phyloP scores from a whole-genome alignment of 2,329 filamentous ascomycete genomes.

The Acarospora socialis region DNA sequence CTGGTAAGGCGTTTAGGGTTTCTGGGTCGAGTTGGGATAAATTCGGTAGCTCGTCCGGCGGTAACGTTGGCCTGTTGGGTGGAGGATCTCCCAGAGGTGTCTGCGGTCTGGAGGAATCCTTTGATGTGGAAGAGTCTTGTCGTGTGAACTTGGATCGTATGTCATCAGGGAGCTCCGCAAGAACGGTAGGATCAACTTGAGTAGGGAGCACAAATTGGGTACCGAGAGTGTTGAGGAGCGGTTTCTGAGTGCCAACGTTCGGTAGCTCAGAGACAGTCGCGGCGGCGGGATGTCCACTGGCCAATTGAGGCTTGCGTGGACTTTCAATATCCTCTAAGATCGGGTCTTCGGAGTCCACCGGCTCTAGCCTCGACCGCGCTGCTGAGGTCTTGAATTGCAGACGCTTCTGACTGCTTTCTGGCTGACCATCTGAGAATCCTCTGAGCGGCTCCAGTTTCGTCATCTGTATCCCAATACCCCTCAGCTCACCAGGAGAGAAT shows the following conservation, averaged over 20 bases:
- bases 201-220: conserved; percentile 86
- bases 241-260: conserved; percentile 38
- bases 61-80: conserved; percentile 22
- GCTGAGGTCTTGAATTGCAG: conserved; percentile 53
- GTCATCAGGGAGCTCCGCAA: conserved; percentile 70
- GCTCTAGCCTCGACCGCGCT: conserved; percentile 24
- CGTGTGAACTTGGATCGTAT: conserved; percentile 62
- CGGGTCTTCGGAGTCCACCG: conserved; percentile 16
- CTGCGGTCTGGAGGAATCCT: conserved; percentile 4
- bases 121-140: conserved; percentile 29
- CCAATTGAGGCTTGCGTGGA: conserved; percentile 15
- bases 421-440: conserved; percentile 31
- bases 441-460: conserved; percentile 79
- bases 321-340: conserved; percentile 16
- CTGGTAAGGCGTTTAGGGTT: conserved; percentile 67
- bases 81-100: conserved; percentile 19
- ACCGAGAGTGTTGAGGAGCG: conserved; percentile 60
- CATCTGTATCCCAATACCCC: conserved; percentile 84
- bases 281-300: conserved; percentile 9
- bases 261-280: conserved; percentile 17
- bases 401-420: conserved; percentile 64
- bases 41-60: conserved; percentile 33
- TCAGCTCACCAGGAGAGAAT: conserved; percentile 81
- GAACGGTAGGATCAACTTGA: conserved; percentile 65
- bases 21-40: conserved; percentile 75